phyloP scores from a whole-genome alignment of 495 filamentous ascomycete species.

The Aspergillus indologenus region DNA sequence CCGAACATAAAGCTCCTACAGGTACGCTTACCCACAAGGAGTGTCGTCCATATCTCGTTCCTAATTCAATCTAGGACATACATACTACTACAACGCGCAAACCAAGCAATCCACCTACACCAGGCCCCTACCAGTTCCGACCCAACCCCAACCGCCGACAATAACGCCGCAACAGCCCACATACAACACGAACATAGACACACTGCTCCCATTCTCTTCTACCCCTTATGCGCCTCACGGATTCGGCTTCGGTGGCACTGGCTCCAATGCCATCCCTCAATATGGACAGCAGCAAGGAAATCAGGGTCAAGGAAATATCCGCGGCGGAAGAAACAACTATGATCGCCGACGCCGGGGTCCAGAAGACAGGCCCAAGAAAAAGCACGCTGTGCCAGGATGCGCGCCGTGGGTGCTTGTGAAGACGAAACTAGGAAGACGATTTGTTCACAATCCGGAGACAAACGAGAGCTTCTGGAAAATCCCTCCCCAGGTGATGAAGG shows the following conservation, averaged over 20 bases:
- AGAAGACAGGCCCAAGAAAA: conserved; percentile 76
- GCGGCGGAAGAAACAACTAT: conserved; percentile 50
- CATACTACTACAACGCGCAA: conserved; percentile 83
- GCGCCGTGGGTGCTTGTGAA: conserved; percentile 91
- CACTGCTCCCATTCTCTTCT: conserved; percentile 40
- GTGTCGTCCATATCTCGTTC: not conserved
- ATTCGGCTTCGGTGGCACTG: conserved; percentile 15
- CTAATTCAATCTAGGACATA: conserved; percentile 55
- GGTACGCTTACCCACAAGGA: conserved; percentile 43
- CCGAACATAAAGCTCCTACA: conserved; percentile 86
- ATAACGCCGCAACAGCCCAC: conserved; percentile 17
- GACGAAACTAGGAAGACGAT: conserved; percentile 82
- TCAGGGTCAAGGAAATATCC: conserved; percentile 38
- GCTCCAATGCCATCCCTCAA: conserved; percentile 5
- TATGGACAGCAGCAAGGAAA: conserved; percentile 21
- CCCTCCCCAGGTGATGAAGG: conserved; percentile 77
- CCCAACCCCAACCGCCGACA: conserved; percentile 29
- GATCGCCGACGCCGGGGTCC: conserved; percentile 58
- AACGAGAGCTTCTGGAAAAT: conserved; percentile 92
- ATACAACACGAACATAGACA: conserved; percentile 29
- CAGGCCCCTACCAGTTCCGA: conserved; percentile 50
- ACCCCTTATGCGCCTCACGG: conserved; percentile 40
- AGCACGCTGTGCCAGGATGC: conserved; percentile 72
- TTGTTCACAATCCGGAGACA: conserved; percentile 79
- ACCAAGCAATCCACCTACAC: conserved; percentile 89